These are phyloP conservation scores for Neofusicoccum ribis DNA, from an alignment of 2,329 filamentous ascomycete species.

Conservation along the genomic window DNA sequence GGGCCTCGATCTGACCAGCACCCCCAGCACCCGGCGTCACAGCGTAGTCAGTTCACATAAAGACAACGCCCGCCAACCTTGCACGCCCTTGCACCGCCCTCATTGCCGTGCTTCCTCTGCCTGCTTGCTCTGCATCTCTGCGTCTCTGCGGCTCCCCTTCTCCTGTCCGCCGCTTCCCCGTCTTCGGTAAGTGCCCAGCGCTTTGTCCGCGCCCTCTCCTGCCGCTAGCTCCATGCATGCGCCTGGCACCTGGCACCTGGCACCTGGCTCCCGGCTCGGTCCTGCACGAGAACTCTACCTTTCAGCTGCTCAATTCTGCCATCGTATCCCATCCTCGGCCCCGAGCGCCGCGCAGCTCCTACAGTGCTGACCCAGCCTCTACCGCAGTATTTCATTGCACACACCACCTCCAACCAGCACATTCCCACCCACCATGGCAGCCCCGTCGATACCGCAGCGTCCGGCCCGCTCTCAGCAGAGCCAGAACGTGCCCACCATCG, in stretches of 20 bases:
- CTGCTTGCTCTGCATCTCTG: background rate
- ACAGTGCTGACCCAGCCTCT: background rate
- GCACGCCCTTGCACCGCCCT: background rate
- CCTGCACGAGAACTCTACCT: background rate
- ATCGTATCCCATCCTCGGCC: background rate
- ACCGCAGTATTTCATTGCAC: background rate
- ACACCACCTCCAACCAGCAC: background rate
- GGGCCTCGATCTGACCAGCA: slow-evolving; percentile 15
- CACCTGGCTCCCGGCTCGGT: background rate
- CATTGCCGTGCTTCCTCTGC: background rate
- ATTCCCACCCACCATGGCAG: slow-evolving; percentile 44
- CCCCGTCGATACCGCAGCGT: slow-evolving; percentile 61
- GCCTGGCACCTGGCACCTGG: background rate
- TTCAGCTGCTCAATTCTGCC: background rate
- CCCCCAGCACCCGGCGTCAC: slow-evolving; percentile 13
- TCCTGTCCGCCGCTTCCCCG: background rate
- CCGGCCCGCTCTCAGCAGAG: slow-evolving; percentile 56
- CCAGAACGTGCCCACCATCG: slow-evolving; percentile 39
- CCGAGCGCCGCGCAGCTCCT: background rate
- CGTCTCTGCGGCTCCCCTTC: background rate
- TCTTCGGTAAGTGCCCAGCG: slow-evolving; percentile 14
- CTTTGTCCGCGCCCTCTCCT: slow-evolving; percentile 7
- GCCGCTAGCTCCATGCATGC: slow-evolving; percentile 8
- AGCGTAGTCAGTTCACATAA: slow-evolving; percentile 3
- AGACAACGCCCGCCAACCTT: slow-evolving; percentile 16